Evolutionary conservation across 2,329 filamentous ascomycete species (phyloP), one percentile per base, ranked within the genome.

Genomic region (Penicillium sp.): DNA sequence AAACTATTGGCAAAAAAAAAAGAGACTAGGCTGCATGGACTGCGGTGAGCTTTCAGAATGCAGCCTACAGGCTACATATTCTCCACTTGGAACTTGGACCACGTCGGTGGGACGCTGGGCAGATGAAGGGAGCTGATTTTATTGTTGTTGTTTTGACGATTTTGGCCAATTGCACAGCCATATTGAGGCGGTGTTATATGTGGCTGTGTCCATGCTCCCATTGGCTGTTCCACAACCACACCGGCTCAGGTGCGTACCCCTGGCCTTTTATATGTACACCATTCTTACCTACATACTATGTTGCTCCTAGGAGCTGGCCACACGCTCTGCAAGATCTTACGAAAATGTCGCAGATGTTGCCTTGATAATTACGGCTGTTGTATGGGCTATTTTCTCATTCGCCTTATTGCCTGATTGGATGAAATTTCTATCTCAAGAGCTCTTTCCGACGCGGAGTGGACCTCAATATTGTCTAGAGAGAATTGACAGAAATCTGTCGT

Each of bases 11-110:
- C 35, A 49, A 23, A 42, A 53, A 54, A 52, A 52, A 44, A 19
- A 27, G 27, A 29, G 29, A 38, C 41, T 61, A 39, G 21, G 17
- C 35, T 39, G 36, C 36, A 44, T 27, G 38, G 19, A 41, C 27
- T 60, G 59, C 59, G 59, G 53, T 60, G 59, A 60, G 27, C 31
- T 41, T 19, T 43, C 33, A n/a, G 19, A 59, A 53, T 57, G 50
- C 53, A 48, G 49, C n/a, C 38, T 51, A 12, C 19, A 31, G 45
- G 21, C 23, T 27, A 53, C 51, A 38, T 55, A 23, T 49, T 41
- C 52, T 50, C 53, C 53, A 55, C 53, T 41, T 54, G 17, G 33
- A 29, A 39, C 35, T 41, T 50, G 39, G 39, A 45, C 29, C 39
- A 45, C 29, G 13, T 53, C 39, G 21, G 49, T 41, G 36, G 15